These are phyloP conservation scores for Phytophthora crassamura DNA, from an alignment of 352 stramenopile species.

Conservation along the genomic window DNA sequence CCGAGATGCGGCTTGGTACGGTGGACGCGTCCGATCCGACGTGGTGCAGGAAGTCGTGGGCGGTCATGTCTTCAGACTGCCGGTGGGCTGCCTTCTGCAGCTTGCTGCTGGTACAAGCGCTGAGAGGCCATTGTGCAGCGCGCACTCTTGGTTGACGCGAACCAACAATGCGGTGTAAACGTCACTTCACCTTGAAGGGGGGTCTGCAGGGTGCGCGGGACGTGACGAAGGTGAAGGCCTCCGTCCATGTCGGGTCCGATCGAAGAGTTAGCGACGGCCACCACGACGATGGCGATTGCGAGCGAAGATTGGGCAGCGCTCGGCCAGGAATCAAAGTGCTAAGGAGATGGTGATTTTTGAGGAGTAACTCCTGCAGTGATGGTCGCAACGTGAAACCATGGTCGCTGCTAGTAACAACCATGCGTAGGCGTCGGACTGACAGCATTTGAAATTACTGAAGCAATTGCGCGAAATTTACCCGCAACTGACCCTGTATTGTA, in stretches of 20 bases:
- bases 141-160: constrained; percentile 49
- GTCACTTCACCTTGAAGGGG: constrained; percentile 22
- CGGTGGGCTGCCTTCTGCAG: constrained; percentile 17
- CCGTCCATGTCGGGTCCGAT: constrained; percentile 3
- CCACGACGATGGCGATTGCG: constrained; percentile 13
- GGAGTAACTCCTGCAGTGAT: background rate
- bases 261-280: background rate
- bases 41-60: constrained; percentile 46
- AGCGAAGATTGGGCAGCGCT: constrained; percentile 12
- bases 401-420: no score
- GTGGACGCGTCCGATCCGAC: constrained; percentile 43
- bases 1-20: constrained; percentile 34
- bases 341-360: constrained; percentile 6
- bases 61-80: constrained; percentile 37
- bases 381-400: no score
- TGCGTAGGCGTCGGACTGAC: no score
- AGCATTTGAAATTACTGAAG: no score
- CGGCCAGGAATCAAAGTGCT: background rate
- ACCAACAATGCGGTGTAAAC: constrained; percentile 32
- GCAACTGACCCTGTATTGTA: no score
- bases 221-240: constrained; percentile 1
- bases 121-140: constrained; percentile 28
- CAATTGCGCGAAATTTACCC: no score
- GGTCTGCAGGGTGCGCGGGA: constrained; percentile 1
- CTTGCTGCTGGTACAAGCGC: constrained; percentile 44